A percentile compares a stretch with the other conserved stretches of the same genome.
Evolutionary conservation across 2,329 filamentous ascomycete species (phyloP).

Genomic region (Pseudopyricularia cyperi): DNA sequence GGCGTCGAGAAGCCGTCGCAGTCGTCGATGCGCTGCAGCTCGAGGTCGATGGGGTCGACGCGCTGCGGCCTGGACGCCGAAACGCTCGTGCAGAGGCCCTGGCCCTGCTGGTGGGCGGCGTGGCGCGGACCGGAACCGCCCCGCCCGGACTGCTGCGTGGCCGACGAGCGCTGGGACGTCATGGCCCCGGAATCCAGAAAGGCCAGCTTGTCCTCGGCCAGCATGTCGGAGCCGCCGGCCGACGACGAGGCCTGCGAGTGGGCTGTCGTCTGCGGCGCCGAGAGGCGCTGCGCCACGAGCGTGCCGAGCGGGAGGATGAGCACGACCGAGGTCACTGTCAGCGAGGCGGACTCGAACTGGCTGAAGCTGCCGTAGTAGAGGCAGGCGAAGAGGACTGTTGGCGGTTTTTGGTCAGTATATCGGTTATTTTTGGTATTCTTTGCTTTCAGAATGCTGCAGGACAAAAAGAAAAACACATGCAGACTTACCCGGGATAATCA

Average conservation of each 20-base stretch:
- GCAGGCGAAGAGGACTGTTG: constrained; percentile 34
- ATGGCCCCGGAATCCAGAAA: not conserved
- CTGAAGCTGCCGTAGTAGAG: constrained; percentile 28
- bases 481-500: constrained; percentile 39
- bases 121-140: not conserved
- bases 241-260: not conserved
- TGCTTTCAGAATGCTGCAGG: not conserved
- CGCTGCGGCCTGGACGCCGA: constrained; percentile 3
- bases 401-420: not conserved
- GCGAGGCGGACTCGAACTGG: constrained; percentile 35
- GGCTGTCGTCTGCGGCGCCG: constrained; percentile 5
- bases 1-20: not conserved
- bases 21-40: constrained; percentile 11
- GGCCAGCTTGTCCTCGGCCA: not conserved
- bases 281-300: constrained; percentile 34
- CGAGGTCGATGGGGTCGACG: constrained; percentile 8
- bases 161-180: not conserved
- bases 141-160: not conserved
- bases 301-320: constrained; percentile 39
- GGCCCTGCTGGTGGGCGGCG: constrained; percentile 4
- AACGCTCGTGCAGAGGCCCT: not conserved
- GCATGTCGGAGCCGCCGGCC: not conserved
- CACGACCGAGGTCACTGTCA: constrained; percentile 34
- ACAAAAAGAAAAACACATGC: not conserved
- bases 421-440: not conserved